These are phyloP conservation scores for Trichosporon coremiiforme DNA, from an alignment of 1,284 basidiomycete genomes.

Conservation along the genomic window DNA sequence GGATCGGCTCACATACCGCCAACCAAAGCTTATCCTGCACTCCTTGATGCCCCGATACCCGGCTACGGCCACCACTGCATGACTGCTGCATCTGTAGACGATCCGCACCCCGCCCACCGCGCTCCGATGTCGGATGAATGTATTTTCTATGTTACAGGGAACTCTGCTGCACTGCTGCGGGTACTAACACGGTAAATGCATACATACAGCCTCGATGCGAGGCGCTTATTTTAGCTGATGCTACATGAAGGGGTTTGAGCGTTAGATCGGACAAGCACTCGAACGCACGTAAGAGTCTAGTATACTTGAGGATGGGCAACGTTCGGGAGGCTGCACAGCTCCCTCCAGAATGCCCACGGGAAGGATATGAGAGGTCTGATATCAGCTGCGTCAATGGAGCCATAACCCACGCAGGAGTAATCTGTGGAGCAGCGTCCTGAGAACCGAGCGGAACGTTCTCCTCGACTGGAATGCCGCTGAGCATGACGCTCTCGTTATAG, in stretches of 20 bases:
- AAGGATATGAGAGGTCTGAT: slow-evolving; percentile 37
- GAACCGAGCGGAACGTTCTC: not conserved
- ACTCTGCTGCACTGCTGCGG: not conserved
- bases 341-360: slow-evolving; percentile 39
- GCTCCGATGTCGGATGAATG: not conserved
- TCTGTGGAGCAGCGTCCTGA: not conserved
- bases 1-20: not conserved
- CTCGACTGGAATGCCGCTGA: not conserved
- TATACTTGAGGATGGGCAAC: not conserved
- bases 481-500: slow-evolving; percentile 22
- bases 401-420: not conserved
- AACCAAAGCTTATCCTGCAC: not conserved
- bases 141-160: slow-evolving; percentile 18
- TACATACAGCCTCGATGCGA: not conserved
- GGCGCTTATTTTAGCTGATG: not conserved
- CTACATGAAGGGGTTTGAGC: not conserved
- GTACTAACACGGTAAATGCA: not conserved
- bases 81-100: slow-evolving; percentile 23
- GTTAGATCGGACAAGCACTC: not conserved
- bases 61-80: slow-evolving; percentile 13
- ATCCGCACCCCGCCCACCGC: slow-evolving; percentile 1
- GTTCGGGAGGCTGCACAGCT: slow-evolving; percentile 31
- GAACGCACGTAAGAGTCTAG: not conserved
- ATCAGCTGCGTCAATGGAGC: not conserved
- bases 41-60: not conserved